Evolutionary conservation across 306 rosid species (phyloP).

Genomic region (Canavalia ensiformis): DNA sequence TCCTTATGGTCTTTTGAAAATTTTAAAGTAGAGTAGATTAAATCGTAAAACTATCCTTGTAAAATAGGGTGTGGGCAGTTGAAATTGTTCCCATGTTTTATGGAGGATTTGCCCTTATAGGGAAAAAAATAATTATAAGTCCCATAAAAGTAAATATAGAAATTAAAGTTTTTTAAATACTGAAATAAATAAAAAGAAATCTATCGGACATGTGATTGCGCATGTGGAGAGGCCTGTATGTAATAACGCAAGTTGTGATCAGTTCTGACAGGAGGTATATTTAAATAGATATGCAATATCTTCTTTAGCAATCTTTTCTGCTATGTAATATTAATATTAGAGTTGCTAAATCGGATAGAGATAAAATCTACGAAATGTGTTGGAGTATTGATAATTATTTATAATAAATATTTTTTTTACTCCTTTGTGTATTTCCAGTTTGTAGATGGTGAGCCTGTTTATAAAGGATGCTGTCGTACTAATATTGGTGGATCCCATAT

Average conservation of each 20-base stretch:
- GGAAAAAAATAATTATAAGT: background rate
- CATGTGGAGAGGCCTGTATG: conserved; percentile 3
- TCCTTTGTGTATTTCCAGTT: conserved; percentile 54
- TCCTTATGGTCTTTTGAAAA: background rate
- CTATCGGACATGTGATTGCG: background rate
- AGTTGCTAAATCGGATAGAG: background rate
- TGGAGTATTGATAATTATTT: background rate
- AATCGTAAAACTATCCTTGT: background rate
- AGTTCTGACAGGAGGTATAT: background rate
- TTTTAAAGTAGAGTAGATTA: background rate
- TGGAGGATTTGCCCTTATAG: background rate
- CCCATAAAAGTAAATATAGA: background rate
- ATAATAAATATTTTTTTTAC: background rate
- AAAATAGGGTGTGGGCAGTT: background rate
- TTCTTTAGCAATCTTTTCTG: background rate
- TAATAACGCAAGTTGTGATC: background rate
- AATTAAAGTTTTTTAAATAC: background rate
- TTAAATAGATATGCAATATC: background rate
- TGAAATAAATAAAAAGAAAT: background rate
- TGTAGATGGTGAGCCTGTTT: conserved; percentile 78
- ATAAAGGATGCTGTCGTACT: conserved; percentile 78
- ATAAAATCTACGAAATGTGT: background rate
- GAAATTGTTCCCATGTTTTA: background rate
- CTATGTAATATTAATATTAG: background rate
- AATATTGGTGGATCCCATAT: conserved; percentile 84